Evolutionary conservation across 108 stramenopile species (phyloP).

Genomic region (Nitzschia sp.): DNA sequence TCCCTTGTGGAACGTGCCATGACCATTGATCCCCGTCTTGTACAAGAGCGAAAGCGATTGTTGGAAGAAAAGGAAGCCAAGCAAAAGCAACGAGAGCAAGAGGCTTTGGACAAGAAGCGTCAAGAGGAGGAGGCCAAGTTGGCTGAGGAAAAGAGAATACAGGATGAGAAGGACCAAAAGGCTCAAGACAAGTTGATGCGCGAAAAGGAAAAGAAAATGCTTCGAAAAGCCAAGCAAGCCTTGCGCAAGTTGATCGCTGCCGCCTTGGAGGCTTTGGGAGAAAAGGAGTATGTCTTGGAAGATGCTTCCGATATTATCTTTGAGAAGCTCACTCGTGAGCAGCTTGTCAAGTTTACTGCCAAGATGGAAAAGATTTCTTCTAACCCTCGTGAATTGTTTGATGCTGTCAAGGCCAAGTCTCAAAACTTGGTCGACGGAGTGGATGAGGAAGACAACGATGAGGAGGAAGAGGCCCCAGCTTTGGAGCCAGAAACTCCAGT

Average conservation of each 20-base stretch:
- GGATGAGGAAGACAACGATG: slow-evolving; percentile 19
- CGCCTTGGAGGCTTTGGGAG: slow-evolving; percentile 45
- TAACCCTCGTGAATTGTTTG: slow-evolving; percentile 6
- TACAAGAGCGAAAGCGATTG: slow-evolving; percentile 56
- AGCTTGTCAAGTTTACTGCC: slow-evolving; percentile 23
- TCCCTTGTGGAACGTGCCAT: slow-evolving; percentile 91
- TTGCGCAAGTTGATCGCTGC: slow-evolving; percentile 49
- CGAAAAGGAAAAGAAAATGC: slow-evolving; percentile 80
- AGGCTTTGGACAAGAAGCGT: slow-evolving; percentile 48
- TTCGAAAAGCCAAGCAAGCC: slow-evolving; percentile 75
- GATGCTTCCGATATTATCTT: slow-evolving; percentile 35
- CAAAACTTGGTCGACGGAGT: slow-evolving; percentile 9
- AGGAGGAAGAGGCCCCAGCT: background rate
- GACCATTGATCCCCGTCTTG: slow-evolving; percentile 90
- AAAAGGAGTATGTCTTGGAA: slow-evolving; percentile 46
- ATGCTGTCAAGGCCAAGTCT: slow-evolving; percentile 16
- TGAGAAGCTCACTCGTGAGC: slow-evolving; percentile 20
- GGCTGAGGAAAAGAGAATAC: slow-evolving; percentile 42
- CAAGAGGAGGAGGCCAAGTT: slow-evolving; percentile 42
- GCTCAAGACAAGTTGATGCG: slow-evolving; percentile 51
- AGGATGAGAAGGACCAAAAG: slow-evolving; percentile 50
- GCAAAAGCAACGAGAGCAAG: slow-evolving; percentile 51
- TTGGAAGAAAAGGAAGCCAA: slow-evolving; percentile 58
- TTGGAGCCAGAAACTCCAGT: background rate
- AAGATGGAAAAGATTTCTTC: slow-evolving; percentile 18